phyloP scores from a whole-genome alignment of 176 grass and related monocot genomes.

The Alloteropsis semialata region DNA sequence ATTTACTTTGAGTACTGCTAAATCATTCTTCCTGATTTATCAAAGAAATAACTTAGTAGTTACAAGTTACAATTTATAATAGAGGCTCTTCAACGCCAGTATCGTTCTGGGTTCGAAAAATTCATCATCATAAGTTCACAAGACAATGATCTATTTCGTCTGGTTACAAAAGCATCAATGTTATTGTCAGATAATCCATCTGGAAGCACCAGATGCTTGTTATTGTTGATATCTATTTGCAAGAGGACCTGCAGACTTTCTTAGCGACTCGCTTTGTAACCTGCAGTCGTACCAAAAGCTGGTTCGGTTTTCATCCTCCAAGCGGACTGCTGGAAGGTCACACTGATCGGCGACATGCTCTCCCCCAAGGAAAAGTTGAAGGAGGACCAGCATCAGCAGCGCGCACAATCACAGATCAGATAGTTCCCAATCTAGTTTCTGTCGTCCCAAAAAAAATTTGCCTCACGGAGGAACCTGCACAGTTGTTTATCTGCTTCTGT shows the following conservation, averaged over 20 bases:
- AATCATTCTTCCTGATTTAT: not conserved
- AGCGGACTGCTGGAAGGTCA: constrained; percentile 71
- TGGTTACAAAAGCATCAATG: not conserved
- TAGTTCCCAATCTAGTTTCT: not conserved
- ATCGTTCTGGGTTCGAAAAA: not conserved
- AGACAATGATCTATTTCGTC: not conserved
- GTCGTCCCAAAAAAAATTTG: not conserved
- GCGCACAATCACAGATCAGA: constrained; percentile 47
- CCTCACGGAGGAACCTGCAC: not conserved
- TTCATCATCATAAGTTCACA: not conserved
- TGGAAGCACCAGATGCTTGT: not conserved
- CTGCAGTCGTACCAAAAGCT: constrained; percentile 78
- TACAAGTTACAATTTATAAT: too few species aligned
- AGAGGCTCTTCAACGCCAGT: not conserved
- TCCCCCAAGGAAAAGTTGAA: constrained; percentile 55
- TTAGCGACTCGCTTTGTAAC: constrained; percentile 22
- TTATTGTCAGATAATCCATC: not conserved
- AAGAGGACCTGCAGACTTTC: not conserved
- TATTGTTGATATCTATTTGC: not conserved
- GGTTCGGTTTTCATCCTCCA: constrained; percentile 90
- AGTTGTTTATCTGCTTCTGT: not conserved
- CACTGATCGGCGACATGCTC: constrained; percentile 66
- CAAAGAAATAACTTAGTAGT: not conserved
- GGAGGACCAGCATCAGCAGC: constrained; percentile 31
- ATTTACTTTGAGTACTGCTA: not conserved